Evolutionary conservation across 768 basidiomycete genomes (phyloP).

Genomic region (Boletellus emodensis): DNA sequence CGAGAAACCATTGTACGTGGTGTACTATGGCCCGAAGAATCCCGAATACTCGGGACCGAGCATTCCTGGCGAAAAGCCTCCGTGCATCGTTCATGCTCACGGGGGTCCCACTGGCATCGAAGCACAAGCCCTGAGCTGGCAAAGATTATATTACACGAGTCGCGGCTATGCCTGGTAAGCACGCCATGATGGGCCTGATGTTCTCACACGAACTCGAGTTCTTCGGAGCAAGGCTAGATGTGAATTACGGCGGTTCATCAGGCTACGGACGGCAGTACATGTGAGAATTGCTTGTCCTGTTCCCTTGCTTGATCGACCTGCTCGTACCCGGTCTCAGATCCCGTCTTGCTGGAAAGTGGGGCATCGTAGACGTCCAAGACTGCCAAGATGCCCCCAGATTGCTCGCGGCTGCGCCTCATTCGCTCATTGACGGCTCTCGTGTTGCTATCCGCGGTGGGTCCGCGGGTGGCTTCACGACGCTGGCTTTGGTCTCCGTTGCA

Average conservation of each 20-base stretch:
- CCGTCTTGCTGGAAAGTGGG: slow-evolving; percentile 66
- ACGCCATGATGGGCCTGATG: too few species aligned
- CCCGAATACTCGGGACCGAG: slow-evolving; percentile 51
- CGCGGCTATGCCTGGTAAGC: slow-evolving; percentile 70
- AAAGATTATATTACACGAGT: slow-evolving; percentile 62
- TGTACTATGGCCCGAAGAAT: slow-evolving; percentile 68
- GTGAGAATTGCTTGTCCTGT: slow-evolving; percentile 20
- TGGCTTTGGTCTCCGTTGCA: slow-evolving; percentile 44
- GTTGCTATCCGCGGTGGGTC: slow-evolving; percentile 69
- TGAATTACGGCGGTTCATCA: slow-evolving; percentile 74
- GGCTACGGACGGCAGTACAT: slow-evolving; percentile 70
- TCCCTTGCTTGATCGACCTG: neutral
- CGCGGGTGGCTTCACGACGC: slow-evolving; percentile 69
- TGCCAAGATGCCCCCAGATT: slow-evolving; percentile 49
- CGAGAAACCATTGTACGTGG: slow-evolving; percentile 48
- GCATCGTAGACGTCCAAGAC: slow-evolving; percentile 68
- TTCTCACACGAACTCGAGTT: neutral
- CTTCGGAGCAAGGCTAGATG: slow-evolving; percentile 49
- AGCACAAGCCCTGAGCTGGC: slow-evolving; percentile 47
- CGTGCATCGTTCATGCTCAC: slow-evolving; percentile 61
- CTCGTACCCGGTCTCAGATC: slow-evolving; percentile 25
- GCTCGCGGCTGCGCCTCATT: slow-evolving; percentile 43
- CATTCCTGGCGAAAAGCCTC: slow-evolving; percentile 54
- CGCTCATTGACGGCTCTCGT: slow-evolving; percentile 60
- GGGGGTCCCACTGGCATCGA: slow-evolving; percentile 64